Evolutionary conservation across 257 asterid species (phyloP).

Genomic region (Fraxinus quadrangulata): DNA sequence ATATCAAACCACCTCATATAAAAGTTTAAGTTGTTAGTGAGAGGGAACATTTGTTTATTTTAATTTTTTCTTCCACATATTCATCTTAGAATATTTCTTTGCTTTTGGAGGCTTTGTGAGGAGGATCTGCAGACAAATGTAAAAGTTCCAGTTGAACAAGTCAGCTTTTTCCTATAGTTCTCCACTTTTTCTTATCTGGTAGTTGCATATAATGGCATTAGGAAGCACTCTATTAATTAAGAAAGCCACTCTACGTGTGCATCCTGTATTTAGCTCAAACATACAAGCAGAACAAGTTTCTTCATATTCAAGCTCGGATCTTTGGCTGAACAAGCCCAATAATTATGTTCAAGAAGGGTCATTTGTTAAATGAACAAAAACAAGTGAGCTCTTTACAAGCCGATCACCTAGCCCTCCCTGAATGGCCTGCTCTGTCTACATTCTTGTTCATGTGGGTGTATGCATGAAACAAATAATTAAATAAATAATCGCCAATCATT

Average conservation of each 20-base stretch:
- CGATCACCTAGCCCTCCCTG: constrained; percentile 18
- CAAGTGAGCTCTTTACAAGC: constrained; percentile 5
- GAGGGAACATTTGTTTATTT: neutral
- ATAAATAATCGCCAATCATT: constrained; percentile 23
- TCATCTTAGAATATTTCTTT: neutral
- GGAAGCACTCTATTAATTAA: neutral
- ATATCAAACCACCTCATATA: neutral
- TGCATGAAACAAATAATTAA: constrained; percentile 13
- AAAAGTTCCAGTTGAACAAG: neutral
- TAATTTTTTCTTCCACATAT: no score
- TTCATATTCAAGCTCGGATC: neutral
- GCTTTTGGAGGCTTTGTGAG: neutral
- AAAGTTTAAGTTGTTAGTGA: neutral
- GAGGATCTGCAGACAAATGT: neutral
- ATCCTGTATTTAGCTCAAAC: neutral
- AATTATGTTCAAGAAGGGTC: neutral
- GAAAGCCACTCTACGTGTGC: neutral
- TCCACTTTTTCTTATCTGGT: neutral
- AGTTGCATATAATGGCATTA: neutral
- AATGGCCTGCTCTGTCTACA: constrained; percentile 12
- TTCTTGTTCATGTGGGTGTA: constrained; percentile 17
- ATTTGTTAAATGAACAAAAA: neutral
- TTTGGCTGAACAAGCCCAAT: neutral
- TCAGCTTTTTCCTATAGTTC: neutral
- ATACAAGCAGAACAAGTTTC: neutral